Evolutionary conservation across 208 protist genomes (phyloP), one percentile per base, ranked within the genome.

Genomic region (Crithidia fasciculata): DNA sequence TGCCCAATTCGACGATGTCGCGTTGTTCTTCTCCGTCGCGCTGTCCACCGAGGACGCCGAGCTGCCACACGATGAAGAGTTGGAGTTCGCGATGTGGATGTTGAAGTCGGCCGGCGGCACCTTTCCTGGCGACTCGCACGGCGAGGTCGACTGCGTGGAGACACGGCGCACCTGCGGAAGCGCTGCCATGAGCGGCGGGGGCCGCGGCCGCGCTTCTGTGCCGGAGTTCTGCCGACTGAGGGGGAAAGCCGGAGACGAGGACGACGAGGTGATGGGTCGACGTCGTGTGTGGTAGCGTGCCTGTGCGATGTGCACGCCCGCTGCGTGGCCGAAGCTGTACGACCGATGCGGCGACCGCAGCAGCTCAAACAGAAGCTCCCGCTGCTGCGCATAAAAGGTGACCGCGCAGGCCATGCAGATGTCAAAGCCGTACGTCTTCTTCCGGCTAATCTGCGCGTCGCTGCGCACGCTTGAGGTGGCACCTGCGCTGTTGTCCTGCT

Each of bases 321-420:
- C 63, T 2, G 65, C 75, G 37, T 78, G 72, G 37, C 80, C 81
- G 39, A 90, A 63, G 10, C 56, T 77, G 65, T 85, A 85, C 8
- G 69, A 52, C 39, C 44, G 6, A 50, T 78, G 74, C 28, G 78
- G 80, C 2, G 74, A 37, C 2, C 28, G 69, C 40, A 87, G 19
- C 3, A 77, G 75, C 0, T 44, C 53, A 2, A 71, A 52, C 10
- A 90, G 57, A 36, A 69, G 10, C 13, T 75, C 57, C 4, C 49
- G 72, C 41, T 85, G 81, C 28, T 63, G 52, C 2, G 58, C 53
- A 52, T 83, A 89, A 36, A 94, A 94, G 62, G 73, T 85, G 6
- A 85, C 71, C 15, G 84, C 89, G 68, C 86, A 94, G n/a, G 72
- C 80, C 39, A 87, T 66, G 67, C 89, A 94, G 62, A 91, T 79